Evolutionary conservation across 2,329 filamentous ascomycete species (phyloP), one percentile per base, ranked within the genome.

Genomic region (Lecanoromycetidae sp.): DNA sequence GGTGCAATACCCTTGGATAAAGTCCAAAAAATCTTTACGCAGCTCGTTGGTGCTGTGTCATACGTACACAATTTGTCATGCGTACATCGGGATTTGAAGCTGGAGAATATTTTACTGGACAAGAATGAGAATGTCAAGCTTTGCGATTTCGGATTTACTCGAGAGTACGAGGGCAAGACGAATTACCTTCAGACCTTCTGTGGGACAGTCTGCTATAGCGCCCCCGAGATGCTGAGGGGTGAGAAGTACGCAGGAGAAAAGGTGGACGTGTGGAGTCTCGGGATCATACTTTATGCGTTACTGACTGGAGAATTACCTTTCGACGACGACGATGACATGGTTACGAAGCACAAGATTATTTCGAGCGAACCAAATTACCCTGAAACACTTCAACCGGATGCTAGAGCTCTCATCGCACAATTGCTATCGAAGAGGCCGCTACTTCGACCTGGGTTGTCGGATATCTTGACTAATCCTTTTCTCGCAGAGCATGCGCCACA

Each of bases 201-300:
- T 63, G 91, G 91, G 4, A 98, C 91, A 0, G 82, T 98, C 53
- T 96, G 90, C 68, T 98, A 98, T 66, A 94, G 87, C 46, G 91
- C 91, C 2, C 91, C 91, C 2, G 91, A 98, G 65, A 98, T 98
- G 91, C 74, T 98, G 33, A 94, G 91, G 63, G 91, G 88, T 32
- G 91, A 98, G 64, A 96, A 94, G 64, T 98, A 98, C 61, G 91
- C 88, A 0, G 90, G 87, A 22, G 87, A 95, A 68, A 96, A 95
- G 68, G 90, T 98, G 40, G 91, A 98, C 60, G 87, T 98, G 4
- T 98, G 91, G 91, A 96, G 90, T 65, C 84, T 88, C 61, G 87
- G 87, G 52, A 87, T 94, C 54, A 94, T 94, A 59, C 74, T 91
- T 35, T 91, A 87, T 64, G 85, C 88, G 32, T 69, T 91, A 54